These are phyloP conservation scores for Graphiopsis chlorocephala DNA, from an alignment of 2,329 filamentous ascomycete species.

Conservation along the genomic window DNA sequence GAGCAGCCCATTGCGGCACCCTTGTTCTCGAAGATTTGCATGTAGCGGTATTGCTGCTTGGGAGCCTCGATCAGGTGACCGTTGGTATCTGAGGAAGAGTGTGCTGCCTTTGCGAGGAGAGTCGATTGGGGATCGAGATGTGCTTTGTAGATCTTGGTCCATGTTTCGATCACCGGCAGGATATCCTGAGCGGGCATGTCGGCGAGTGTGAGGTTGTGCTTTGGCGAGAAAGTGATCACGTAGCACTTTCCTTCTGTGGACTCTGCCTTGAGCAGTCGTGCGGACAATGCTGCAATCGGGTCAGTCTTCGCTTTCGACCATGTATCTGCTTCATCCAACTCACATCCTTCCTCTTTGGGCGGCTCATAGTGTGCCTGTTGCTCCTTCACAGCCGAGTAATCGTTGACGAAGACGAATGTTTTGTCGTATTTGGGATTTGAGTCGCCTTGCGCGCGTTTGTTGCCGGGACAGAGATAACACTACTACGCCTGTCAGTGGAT, in stretches of 20 bases:
- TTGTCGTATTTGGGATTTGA: conserved; percentile 79
- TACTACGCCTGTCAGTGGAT: conserved; percentile 36
- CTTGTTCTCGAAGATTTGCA: conserved; percentile 99
- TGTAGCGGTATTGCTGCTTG: conserved; percentile 80
- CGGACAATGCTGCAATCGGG: conserved; percentile 60
- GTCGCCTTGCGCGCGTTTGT: conserved; percentile 83
- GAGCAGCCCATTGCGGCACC: conserved; percentile 97
- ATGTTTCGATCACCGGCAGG: conserved; percentile 78
- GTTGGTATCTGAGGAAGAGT: conserved; percentile 21
- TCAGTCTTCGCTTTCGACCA: conserved; percentile 9
- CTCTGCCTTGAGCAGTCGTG: conserved; percentile 75
- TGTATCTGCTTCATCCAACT: conserved; percentile 18
- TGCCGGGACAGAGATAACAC: conserved; percentile 94
- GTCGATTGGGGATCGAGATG: conserved; percentile 73
- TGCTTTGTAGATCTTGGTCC: conserved; percentile 84
- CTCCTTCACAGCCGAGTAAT: conserved; percentile 96
- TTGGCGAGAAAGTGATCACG: conserved; percentile 89
- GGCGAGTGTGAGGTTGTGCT: conserved; percentile 87
- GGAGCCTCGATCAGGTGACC: conserved; percentile 52
- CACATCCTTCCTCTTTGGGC: conserved; percentile 50
- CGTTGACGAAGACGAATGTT: conserved; percentile 94
- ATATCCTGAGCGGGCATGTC: conserved; percentile 79
- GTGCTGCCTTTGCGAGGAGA: conserved; percentile 48
- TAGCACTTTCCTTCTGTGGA: conserved; percentile 94
- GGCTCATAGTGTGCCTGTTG: conserved; percentile 75